Evolutionary conservation across 495 filamentous ascomycete genomes (phyloP), one percentile per base, ranked within the genome.

Genomic region (Saxophila tyrrhenica): DNA sequence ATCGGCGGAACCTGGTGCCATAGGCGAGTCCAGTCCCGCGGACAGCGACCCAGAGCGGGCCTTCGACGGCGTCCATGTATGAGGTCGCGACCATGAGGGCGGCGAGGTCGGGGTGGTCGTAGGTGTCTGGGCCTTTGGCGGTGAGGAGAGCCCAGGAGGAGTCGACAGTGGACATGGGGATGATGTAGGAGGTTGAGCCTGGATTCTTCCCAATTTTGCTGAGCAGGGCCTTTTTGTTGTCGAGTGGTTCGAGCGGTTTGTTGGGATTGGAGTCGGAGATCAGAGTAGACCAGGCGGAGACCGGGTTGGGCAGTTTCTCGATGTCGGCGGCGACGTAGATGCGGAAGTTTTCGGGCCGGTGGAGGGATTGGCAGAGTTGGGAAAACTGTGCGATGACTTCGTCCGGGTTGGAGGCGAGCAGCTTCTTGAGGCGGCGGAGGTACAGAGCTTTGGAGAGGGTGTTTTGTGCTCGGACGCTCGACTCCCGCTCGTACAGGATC

Each of bases 1-100:
- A 82, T 54, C 81, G 80, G 15, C 70, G 74, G 64, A 96, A 94
- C 58, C 72, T 76, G 10, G 84, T 83, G 16, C 88, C 87, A 65
- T 99, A 99, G 0, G 90, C 92, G 24, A 97, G 76, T 24, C 92
- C 94, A 45, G 83, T 89, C 41, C 92, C 92, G 39, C 92, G 89
- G 48, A 95, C 83, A 1, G 87, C 87, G 55, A 81, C 81, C 89
- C 91, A 97, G 21, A 98, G 78, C 3, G 92, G 94, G 1, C 92
- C 92, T 70, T 97, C 94, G 17, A 92, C 85, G 0, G 88, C 82
- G 59, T 95, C 90, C 56, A 99, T 84, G 67, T 95, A 97, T 11
- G 89, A 78, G 25, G 85, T 78, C 0, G 89, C 91, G 10, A 97
- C 87, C 58, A 95, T 75, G 46, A 92, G 73, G 1, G 94, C 83